Evolutionary conservation across 805 yeast species (phyloP).

Genomic region (Candida suzukii): DNA sequence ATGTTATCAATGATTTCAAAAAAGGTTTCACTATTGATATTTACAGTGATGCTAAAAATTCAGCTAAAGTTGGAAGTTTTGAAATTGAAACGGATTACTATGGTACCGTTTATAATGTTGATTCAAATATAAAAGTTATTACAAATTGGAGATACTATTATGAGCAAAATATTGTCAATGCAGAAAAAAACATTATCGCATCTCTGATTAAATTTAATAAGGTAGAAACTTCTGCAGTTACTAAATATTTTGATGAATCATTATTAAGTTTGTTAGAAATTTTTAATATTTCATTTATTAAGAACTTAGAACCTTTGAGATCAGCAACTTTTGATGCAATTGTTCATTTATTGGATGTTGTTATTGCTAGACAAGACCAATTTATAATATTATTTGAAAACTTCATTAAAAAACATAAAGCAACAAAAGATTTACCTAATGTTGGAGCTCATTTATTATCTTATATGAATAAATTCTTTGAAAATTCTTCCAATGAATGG

Average conservation of each 20-base stretch:
- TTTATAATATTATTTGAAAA: constrained; percentile 50
- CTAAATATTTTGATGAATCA: constrained; percentile 58
- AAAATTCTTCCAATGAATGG: constrained; percentile 49
- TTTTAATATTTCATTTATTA: constrained; percentile 14
- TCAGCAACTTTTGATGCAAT: constrained; percentile 43
- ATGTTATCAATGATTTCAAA: constrained; percentile 26
- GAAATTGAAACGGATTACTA: constrained; percentile 59
- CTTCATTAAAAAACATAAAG: constrained; percentile 30
- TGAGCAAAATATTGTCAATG: constrained; percentile 32
- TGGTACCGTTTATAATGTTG: constrained; percentile 61
- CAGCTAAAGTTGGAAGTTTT: constrained; percentile 33
- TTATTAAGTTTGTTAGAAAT: constrained; percentile 33
- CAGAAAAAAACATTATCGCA: constrained; percentile 36
- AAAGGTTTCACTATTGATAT: constrained; percentile 39
- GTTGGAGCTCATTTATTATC: constrained; percentile 46
- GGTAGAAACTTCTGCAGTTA: constrained; percentile 44
- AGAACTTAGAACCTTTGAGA: constrained; percentile 19
- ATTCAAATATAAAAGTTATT: constrained; percentile 44
- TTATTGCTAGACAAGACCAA: constrained; percentile 60
- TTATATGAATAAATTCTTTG: constrained; percentile 39
- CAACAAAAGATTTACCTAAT: constrained; percentile 29
- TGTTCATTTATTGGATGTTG: constrained; percentile 53
- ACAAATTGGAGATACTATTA: constrained; percentile 45
- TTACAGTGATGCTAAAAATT: constrained; percentile 26
- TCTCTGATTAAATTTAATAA: constrained; percentile 44